Evolutionary conservation across 306 rosid genomes (phyloP), one percentile per base, ranked within the genome.

Genomic region (Begonia peltatifolia): DNA sequence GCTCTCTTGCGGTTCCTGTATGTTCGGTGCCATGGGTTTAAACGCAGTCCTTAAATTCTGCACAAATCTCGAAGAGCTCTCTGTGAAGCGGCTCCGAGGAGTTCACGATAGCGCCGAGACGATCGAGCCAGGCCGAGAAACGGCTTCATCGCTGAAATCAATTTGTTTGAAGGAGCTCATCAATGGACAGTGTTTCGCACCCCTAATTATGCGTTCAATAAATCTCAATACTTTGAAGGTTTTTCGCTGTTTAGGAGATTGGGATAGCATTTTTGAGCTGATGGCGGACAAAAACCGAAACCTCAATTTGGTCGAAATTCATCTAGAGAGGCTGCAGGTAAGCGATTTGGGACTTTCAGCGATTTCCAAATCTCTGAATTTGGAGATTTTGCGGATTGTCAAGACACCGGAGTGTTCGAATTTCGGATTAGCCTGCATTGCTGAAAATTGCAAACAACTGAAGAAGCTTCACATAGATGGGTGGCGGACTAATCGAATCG

Each of bases 391-490:
- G 61, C 86, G 75, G 46, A 71, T 87, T 55, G 77, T 83, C 22
- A 83, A 83, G 65, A 76, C 74, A 5, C 71, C 93, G 0, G 88
- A 82, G 56, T 87, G 95, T 54, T 64, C 93, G 2, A 78, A 87
- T 53, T 22, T 54, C 3, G 95, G 95, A 49, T 74, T 87, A 36
- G 52, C 66, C 12, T 36, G 51, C 12, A 75, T 87, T 47, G 93
- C 93, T 22, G 79, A 80, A 49, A 49, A 69, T 15, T 87, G 96
- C 57, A 83, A 55, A 71, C 50, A 50, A 46, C 51, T 87, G 66
- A 87, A 80, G 65, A 87, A 87, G 84, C 77, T 87, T 59, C 93
- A 83, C 70, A 69, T 83, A 52, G 89, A 83, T 76, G 96, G 89
- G 16, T 87, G 96, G 94, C 80, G 87, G 71, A 83, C 76, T 47